Percentiles rank a stretch among this genome's conserved stretches.
Conservation (phyloP, 164 flowering plant genomes). For the Berberis thunbergii region DNA sequence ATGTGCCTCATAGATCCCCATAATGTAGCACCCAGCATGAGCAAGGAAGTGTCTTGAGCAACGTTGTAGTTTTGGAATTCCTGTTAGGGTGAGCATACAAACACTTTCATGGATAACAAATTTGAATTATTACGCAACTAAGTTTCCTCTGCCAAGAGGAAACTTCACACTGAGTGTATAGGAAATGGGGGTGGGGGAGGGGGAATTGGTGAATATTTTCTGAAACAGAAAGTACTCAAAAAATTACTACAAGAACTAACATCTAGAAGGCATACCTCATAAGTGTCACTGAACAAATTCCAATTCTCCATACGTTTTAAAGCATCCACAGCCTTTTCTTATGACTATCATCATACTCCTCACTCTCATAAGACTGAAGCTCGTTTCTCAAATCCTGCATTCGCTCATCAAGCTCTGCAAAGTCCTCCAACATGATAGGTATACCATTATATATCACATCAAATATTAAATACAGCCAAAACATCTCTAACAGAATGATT, state of each 20-base stretch:
- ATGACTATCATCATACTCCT: slow-evolving; percentile 74
- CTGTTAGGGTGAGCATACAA: slow-evolving; percentile 27
- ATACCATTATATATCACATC: not conserved
- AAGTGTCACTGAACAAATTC: slow-evolving; percentile 51
- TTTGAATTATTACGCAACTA: no score
- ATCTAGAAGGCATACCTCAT: slow-evolving; percentile 2
- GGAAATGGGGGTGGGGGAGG: no score
- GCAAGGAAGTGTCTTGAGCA: slow-evolving; percentile 93
- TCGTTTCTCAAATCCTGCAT: slow-evolving; percentile 85
- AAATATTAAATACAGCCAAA: not conserved
- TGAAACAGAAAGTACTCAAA: not conserved
- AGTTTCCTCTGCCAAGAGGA: no score
- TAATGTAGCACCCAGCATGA: slow-evolving; percentile 84
- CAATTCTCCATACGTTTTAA: slow-evolving; percentile 5
- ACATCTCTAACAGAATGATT: no score
- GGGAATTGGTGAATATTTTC: no score
- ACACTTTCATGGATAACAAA: no score
- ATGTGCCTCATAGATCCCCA: slow-evolving; percentile 94
- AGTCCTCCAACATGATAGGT: not conserved
- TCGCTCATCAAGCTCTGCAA: slow-evolving; percentile 35
- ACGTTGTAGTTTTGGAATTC: slow-evolving; percentile 80
- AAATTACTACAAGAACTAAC: not conserved
- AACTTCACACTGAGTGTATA: no score
- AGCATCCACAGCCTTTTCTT: slow-evolving; percentile 51
- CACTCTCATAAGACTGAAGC: slow-evolving; percentile 76